Percentiles rank a stretch among this genome's conserved stretches.
These are phyloP conservation scores for Didymella lethalis DNA, from an alignment of 2,329 filamentous ascomycete species.

Conservation along the genomic window DNA sequence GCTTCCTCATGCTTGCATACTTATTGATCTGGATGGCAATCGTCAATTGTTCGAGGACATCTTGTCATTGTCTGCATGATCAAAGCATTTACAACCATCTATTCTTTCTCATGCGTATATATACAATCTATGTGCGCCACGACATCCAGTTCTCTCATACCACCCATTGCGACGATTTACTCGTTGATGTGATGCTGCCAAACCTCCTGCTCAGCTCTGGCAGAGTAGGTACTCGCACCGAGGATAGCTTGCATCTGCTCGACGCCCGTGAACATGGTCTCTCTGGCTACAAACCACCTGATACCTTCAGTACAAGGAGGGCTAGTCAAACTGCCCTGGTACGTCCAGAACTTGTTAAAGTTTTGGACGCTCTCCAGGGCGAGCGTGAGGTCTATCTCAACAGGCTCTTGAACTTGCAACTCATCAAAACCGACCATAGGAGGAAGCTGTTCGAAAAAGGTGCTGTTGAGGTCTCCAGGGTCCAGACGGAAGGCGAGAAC, in stretches of 20 bases:
- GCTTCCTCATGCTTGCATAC: not conserved
- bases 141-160: not conserved
- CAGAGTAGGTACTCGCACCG: conserved; percentile 55
- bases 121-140: not conserved
- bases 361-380: conserved; percentile 50
- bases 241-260: conserved; percentile 59
- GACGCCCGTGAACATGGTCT: conserved; percentile 54
- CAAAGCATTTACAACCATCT: not conserved
- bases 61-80: too few relatives aligned
- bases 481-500: conserved; percentile 60
- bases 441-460: conserved; percentile 56
- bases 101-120: not conserved
- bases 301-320: conserved; percentile 59
- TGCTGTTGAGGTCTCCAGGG: conserved; percentile 49
- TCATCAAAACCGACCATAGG: conserved; percentile 52
- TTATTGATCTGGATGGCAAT: not conserved
- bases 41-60: not conserved
- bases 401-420: conserved; percentile 29
- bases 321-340: conserved; percentile 57
- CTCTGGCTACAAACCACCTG: conserved; percentile 56
- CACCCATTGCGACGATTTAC: conserved; percentile 20
- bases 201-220: conserved; percentile 56
- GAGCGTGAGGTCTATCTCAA: conserved; percentile 42
- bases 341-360: conserved; percentile 60
- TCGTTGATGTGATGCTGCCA: conserved; percentile 59